These are phyloP conservation scores for Cyathus pygmaeus DNA, from an alignment of 1,284 basidiomycete species.

Conservation along the genomic window DNA sequence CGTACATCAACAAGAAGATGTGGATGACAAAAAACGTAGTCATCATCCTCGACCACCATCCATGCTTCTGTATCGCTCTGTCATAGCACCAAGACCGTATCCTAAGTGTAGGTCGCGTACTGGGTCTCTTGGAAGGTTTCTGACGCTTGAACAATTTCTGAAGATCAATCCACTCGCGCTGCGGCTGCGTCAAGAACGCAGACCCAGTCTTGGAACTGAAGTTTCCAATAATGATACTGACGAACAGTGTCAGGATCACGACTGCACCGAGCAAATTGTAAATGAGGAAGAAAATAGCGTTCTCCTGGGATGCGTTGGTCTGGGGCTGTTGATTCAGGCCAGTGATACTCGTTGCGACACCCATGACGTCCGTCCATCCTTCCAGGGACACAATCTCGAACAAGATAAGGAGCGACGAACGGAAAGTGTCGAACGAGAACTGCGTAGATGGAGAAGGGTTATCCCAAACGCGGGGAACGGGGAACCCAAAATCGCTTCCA, in stretches of 20 bases:
- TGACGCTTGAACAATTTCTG: constrained; percentile 91
- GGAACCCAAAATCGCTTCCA: constrained; percentile 73
- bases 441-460: constrained; percentile 86
- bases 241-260: constrained; percentile 89
- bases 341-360: constrained; percentile 82
- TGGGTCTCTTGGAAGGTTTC: constrained; percentile 85
- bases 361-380: constrained; percentile 96
- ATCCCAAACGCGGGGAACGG: constrained; percentile 88
- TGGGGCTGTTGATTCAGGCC: constrained; percentile 77
- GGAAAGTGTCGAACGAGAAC: constrained; percentile 94
- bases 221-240: constrained; percentile 96
- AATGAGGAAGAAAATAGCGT: constrained; percentile 93
- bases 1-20: constrained; percentile 87
- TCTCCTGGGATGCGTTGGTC: constrained; percentile 78
- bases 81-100: constrained; percentile 92
- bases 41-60: constrained; percentile 92
- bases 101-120: constrained; percentile 61
- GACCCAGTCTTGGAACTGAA: constrained; percentile 89
- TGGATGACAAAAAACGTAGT: constrained; percentile 88
- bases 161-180: constrained; percentile 95
- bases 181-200: constrained; percentile 87
- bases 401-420: constrained; percentile 87
- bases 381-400: constrained; percentile 98
- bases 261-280: constrained; percentile 95
- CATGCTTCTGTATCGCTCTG: constrained; percentile 90